Conservation (phyloP, 2,329 filamentous ascomycete species). For the Phoma herbarum region DNA sequence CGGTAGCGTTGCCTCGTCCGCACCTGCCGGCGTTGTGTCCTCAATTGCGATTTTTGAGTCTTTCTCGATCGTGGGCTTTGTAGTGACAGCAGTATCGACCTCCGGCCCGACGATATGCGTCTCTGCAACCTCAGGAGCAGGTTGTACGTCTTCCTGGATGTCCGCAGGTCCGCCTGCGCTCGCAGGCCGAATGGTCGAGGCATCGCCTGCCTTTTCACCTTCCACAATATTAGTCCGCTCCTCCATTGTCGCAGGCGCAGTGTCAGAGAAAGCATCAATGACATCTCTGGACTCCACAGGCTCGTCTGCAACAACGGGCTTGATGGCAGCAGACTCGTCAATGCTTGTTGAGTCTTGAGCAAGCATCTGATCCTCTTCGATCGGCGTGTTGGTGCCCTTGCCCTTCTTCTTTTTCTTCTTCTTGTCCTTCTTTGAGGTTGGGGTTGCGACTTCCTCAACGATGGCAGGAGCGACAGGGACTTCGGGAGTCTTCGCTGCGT, state of each 20-base stretch:
- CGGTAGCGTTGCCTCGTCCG: not conserved
- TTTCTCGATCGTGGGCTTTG: not conserved
- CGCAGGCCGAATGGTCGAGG: not conserved
- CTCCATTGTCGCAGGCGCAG: not conserved
- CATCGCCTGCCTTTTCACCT: not conserved
- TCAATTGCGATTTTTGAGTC: not conserved
- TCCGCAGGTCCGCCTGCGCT: not conserved
- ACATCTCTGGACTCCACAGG: not conserved
- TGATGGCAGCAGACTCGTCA: not conserved
- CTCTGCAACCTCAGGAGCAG: not conserved
- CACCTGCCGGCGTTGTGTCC: not conserved
- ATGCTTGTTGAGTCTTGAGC: not conserved
- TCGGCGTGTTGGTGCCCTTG: constrained; percentile 20
- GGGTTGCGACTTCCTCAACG: constrained; percentile 27
- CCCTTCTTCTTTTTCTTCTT: constrained; percentile 39
- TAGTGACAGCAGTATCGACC: not conserved
- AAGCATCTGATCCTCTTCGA: constrained; percentile 13
- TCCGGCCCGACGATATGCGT: not conserved
- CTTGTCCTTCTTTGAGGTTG: constrained; percentile 27
- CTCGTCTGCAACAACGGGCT: not conserved
- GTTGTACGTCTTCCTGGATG: not conserved
- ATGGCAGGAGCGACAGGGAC: constrained; percentile 3
- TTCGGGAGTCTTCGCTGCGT: not conserved
- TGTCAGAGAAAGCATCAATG: not conserved
- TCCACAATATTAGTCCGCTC: not conserved